These are phyloP conservation scores for Yamadazyma scolyti DNA, from an alignment of 805 yeast genomes.

Conservation along the genomic window DNA sequence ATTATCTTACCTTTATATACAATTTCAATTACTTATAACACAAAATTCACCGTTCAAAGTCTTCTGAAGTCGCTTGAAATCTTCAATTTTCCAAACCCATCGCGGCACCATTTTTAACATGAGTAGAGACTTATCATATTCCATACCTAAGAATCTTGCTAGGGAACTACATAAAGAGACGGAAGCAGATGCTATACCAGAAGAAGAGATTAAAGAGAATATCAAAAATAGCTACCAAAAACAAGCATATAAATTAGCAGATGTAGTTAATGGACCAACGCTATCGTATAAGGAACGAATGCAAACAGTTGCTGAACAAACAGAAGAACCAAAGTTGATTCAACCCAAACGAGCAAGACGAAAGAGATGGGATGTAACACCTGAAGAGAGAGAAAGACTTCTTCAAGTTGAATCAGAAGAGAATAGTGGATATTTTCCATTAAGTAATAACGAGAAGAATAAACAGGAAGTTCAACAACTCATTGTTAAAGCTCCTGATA, in stretches of 20 bases:
- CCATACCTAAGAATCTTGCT: constrained; percentile 26
- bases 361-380: constrained; percentile 46
- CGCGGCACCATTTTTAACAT: neutral
- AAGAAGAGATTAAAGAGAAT: constrained; percentile 14
- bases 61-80: too few species aligned
- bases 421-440: constrained; percentile 49
- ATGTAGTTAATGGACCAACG: constrained; percentile 16
- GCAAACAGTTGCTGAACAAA: constrained; percentile 8
- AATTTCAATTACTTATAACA: too few species aligned
- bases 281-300: constrained; percentile 24
- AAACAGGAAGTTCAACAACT: constrained; percentile 17
- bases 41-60: too few species aligned
- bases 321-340: neutral
- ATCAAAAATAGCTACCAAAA: constrained; percentile 24
- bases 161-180: constrained; percentile 21
- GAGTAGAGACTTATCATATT: constrained; percentile 15
- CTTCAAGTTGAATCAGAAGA: constrained; percentile 3
- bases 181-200: constrained; percentile 13
- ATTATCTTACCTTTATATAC: too few species aligned
- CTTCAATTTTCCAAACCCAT: neutral
- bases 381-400: constrained; percentile 24
- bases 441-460: constrained; percentile 29
- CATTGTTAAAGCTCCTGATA: constrained; percentile 31
- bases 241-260: constrained; percentile 22
- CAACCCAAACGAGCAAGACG: constrained; percentile 16